These are phyloP conservation scores for Chondrus crispus DNA, from an alignment of 23 red algal species.

Conservation along the genomic window DNA sequence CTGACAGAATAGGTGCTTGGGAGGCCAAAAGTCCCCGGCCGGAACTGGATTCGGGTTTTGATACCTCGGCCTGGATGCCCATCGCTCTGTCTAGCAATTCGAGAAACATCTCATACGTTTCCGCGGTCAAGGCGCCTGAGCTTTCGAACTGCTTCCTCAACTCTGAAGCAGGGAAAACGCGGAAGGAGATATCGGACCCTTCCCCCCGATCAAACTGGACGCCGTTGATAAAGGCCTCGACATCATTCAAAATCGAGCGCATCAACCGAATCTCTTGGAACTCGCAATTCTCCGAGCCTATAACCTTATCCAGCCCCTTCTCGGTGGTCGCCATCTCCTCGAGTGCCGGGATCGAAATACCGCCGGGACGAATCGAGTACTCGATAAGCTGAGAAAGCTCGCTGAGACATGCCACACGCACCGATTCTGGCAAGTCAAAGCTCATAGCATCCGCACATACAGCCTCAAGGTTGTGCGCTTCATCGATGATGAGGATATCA, in stretches of 20 bases:
- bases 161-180: constrained; percentile 12
- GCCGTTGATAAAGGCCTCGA: constrained; percentile 30
- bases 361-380: constrained; percentile 35
- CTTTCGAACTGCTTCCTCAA: constrained; percentile 18
- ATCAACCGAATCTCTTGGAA: constrained; percentile 42
- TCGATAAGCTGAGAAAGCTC: constrained; percentile 55
- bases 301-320: constrained; percentile 20
- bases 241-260: not conserved
- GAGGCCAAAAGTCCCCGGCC: not conserved
- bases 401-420: constrained; percentile 38
- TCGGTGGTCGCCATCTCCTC: constrained; percentile 49
- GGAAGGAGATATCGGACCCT: constrained; percentile 15
- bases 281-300: constrained; percentile 60
- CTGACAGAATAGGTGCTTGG: not conserved
- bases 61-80: constrained; percentile 26
- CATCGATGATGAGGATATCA: constrained; percentile 95
- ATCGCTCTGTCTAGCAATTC: constrained; percentile 60
- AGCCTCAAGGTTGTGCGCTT: constrained; percentile 92
- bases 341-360: constrained; percentile 42
- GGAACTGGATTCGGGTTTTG: not conserved
- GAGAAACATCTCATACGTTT: constrained; percentile 52
- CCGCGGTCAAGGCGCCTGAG: not conserved
- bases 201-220: constrained; percentile 29
- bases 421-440: constrained; percentile 71
- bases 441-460: constrained; percentile 71